Evolutionary conservation across 768 basidiomycete species (phyloP), one percentile per base, ranked within the genome.

Genomic region (Lentinula lateritia): DNA sequence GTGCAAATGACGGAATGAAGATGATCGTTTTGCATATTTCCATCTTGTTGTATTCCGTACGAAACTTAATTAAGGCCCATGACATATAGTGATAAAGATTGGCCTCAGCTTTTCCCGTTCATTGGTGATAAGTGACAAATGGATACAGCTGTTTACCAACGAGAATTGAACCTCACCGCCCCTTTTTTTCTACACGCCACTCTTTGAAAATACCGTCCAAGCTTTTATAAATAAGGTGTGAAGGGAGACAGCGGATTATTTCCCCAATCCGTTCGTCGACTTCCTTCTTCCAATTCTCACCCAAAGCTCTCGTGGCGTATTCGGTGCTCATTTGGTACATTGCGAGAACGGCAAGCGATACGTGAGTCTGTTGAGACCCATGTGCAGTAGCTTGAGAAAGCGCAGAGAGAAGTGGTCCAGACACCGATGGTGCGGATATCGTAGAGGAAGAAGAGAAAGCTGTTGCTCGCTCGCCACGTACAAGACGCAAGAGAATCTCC

Each of bases 121-220:
- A 28, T 28, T 28, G 28, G 28, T 28, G 28, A 28, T 28, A 28
- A 28, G 28, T 28, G 38, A 39, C 38, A 39, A 13, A 39, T 8
- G 13, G 38, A 8, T 39, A 48, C 16, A 23, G 7, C 9, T n/a
- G 16, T 48, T n/a, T 23, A 48, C 3, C 10, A n/a, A 53, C 4
- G 32, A 50, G 9, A 50, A 45, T 8, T 46, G 57, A 63, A 70
- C 61, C 74, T 72, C 75, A 82, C 45, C 87, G 75, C 50, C 87
- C 86, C 73, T 91, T 92, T 78, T 90, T 92, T 67, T 90, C 89
- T 58, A 86, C 86, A 69, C 86, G 79, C 91, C 91, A 93, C 70
- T 96, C 94, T 70, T 92, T 92, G 77, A 95, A 98, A 68, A 98
- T 91, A 35, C 92, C 91, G 74, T 99, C 97, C 71, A 98, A 73